Evolutionary conservation across 345 rosid genomes (phyloP), one percentile per base, ranked within the genome.

Genomic region (Camelina neglecta): DNA sequence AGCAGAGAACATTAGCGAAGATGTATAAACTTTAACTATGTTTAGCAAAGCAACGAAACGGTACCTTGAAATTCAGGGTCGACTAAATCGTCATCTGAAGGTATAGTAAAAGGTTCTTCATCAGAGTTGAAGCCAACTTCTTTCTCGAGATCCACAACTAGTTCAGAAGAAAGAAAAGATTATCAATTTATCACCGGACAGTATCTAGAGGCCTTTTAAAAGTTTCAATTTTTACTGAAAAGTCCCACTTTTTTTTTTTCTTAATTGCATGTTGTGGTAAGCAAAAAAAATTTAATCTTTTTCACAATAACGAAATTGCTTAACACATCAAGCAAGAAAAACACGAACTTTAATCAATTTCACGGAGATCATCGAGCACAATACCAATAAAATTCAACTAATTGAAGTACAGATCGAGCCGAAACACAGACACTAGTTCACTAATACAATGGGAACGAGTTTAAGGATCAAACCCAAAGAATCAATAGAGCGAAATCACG

Each of bases 51-150:
- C 15, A 31, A 72, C 5, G 47, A 7, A 54, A 12, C 57, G 18
- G 18, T 50, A 77, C 81, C 77, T 72, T 20, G 24, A 41, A 38
- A 78, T 4, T 58, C 64, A 41, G 68, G 60, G 41, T 0, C 66
- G 4, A 10, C 41, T 5, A 68, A 71, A 71, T 65, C 56, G 55
- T 33, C 1, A 23, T 75, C 76, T 16, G 76, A 64, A 57, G 55
- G 4, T 9, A 42, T 20, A 61, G 11, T 53, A 64, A 31, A 26
- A 15, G 16, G 24, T 49, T 72, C 76, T 35, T 72, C 62, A 20
- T 77, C 61, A 8, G 72, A 47, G 50, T 35, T 10, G 0, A 48
- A 11, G 12, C 4, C 78, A 41, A 15, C 2, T 50, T 65, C 76
- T 57, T 65, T 72, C 10, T 20, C 73, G 5, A 36, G 65, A 62